Base-by-base conservation (phyloP, 306 rosid species). In the Luffa aegyptiaca region DNA sequence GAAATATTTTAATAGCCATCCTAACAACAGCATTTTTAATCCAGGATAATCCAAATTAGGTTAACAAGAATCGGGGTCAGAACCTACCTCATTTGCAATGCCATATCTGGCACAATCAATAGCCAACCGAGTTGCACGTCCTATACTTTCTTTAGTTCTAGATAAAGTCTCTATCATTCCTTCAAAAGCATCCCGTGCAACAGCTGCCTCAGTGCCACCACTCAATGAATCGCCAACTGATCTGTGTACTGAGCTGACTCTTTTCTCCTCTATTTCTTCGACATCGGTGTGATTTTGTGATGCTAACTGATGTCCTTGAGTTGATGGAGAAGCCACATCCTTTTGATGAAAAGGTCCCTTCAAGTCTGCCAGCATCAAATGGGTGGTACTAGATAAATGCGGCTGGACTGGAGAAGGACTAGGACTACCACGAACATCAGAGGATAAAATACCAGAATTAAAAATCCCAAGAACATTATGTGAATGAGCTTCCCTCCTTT, bases 151-250 rank as follows among this genome's bases (percentile, higher is more conserved):
- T 80, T 91, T 96, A 68, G 98, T 96, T 89, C 99, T 88, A n/a
- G 99, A 96, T 88, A 96, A 83, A 82, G 99, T 96, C 85, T 96
- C 99, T 51, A 96, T 96, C 99, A 96, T 96, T 81, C 99, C 99
- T 87, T 96, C 99, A 89, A 96, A 96, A 81, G 99, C 98, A 82
- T 96, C 99, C 82, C 99, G 98, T 70, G 99, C 89, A 89, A 96
- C 97, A 81, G 94, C 96, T 21, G 99, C 99, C 85, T 96, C 99
- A 18, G 98, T 96, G 77, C 96, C 98, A 39, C 99, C 98, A 88
- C 99, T 96, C 42, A 93, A 87, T 6, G 98, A 88, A 53, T 91
- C 94, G 75, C 88, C 98, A 69, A 79, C 82, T 69, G 91, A 89
- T 86, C 84, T 86, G 78, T 90, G 92, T 53, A 75, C 94, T 57